Conservation (phyloP, 1,139 yeast genomes). For the Geotrichum candidum region DNA sequence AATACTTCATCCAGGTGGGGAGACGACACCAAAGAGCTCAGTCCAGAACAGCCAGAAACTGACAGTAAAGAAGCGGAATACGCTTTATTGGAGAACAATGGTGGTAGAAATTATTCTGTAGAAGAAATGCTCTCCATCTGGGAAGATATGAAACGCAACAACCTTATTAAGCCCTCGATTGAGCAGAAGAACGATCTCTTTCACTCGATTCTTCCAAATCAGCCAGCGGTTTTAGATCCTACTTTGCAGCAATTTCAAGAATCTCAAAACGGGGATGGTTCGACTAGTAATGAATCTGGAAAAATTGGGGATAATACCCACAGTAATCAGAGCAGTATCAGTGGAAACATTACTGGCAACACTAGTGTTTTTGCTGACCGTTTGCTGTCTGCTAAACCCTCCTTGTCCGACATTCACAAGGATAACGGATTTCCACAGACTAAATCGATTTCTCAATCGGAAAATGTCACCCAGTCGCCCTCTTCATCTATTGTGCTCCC, state of each 20-base stretch:
- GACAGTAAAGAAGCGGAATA: conserved; percentile 2
- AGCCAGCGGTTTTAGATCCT: conserved; percentile 19
- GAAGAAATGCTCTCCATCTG: conserved; percentile 52
- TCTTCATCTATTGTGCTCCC: conserved; percentile 13
- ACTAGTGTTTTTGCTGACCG: conserved; percentile 14
- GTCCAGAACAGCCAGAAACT: neutral
- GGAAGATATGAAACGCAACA: conserved; percentile 40
- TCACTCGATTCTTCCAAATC: conserved; percentile 23
- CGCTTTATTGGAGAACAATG: conserved; percentile 17
- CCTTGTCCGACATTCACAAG: conserved; percentile 13
- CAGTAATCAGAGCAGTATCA: conserved; percentile 7
- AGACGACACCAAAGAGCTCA: conserved; percentile 9
- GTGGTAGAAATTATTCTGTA: conserved; percentile 41
- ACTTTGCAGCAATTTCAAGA: conserved; percentile 7
- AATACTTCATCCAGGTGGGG: neutral
- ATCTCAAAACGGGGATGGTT: conserved; percentile 3
- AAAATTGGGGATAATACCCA: neutral
- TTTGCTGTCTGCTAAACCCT: conserved; percentile 15
- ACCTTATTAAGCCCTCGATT: conserved; percentile 27
- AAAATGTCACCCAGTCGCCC: conserved; percentile 4
- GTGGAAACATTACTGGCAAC: neutral
- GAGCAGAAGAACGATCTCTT: conserved; percentile 30
- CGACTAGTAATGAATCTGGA: conserved; percentile 1
- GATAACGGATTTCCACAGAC: conserved; percentile 11
- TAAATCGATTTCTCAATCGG: conserved; percentile 6